Conservation (phyloP, 495 filamentous ascomycete species). For the Lasiosphaeria hispida region DNA sequence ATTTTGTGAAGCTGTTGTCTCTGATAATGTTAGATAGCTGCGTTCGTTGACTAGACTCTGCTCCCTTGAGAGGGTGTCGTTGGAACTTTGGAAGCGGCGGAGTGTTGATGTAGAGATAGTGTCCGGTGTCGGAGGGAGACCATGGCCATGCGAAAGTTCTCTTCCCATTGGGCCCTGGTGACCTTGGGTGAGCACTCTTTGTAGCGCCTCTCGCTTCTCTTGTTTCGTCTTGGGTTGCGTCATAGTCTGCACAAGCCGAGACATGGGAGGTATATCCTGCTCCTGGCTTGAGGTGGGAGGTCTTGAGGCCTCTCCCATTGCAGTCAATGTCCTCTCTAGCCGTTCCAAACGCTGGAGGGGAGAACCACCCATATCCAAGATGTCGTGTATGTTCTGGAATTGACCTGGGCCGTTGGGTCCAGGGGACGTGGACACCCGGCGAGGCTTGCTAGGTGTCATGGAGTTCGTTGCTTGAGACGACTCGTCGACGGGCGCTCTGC, state of each 20-base stretch:
- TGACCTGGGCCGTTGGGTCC: conserved; percentile 23
- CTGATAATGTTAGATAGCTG: conserved; percentile 19
- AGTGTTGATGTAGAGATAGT: conserved; percentile 53
- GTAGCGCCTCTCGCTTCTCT: conserved; percentile 42
- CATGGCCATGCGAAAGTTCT: conserved; percentile 27
- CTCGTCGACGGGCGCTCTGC: conserved; percentile 14
- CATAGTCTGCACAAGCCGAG: conserved; percentile 14
- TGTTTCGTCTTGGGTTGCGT: conserved; percentile 32
- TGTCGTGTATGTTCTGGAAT: conserved; percentile 41
- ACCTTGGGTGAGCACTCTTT: conserved; percentile 40
- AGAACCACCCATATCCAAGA: conserved; percentile 36
- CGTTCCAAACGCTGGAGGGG: conserved; percentile 44
- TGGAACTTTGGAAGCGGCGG: conserved; percentile 37
- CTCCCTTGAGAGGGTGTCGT: conserved; percentile 33
- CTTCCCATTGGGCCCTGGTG: conserved; percentile 17
- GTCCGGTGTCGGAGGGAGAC: conserved; percentile 54
- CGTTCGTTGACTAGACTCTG: conserved; percentile 21
- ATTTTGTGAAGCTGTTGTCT: conserved; percentile 23
- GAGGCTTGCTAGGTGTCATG: conserved; percentile 17
- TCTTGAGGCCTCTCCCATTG: conserved; percentile 22
- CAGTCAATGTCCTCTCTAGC: conserved; percentile 23
- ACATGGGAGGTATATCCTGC: conserved; percentile 21
- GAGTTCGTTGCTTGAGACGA: conserved; percentile 17
- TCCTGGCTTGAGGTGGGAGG: conserved; percentile 24
- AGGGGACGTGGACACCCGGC: conserved; percentile 19